These are phyloP conservation scores for Diaporthe ilicicola DNA, from an alignment of 2,329 filamentous ascomycete genomes.

Conservation along the genomic window DNA sequence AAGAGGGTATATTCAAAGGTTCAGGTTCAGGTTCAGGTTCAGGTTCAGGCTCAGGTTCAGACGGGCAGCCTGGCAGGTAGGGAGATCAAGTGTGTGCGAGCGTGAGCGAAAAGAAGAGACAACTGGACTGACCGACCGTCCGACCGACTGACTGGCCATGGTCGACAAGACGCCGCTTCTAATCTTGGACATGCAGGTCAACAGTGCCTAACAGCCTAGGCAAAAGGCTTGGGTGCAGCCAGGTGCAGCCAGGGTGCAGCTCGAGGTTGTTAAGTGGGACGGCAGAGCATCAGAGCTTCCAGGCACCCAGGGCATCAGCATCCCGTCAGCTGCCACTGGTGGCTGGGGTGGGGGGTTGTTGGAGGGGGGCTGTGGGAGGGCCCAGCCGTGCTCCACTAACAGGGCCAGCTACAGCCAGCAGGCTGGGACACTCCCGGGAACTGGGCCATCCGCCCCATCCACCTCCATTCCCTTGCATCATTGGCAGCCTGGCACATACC, in stretches of 20 bases:
- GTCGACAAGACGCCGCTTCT: conserved; percentile 27
- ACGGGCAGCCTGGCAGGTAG: not conserved
- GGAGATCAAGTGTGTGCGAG: not conserved
- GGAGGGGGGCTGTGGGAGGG: not conserved
- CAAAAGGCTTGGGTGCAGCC: conserved; percentile 8
- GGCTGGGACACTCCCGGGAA: not conserved
- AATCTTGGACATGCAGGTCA: conserved; percentile 25
- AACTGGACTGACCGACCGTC: not conserved
- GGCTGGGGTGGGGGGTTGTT: not conserved
- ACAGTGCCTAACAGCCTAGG: conserved; percentile 6
- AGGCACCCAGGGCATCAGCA: not conserved
- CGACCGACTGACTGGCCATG: not conserved
- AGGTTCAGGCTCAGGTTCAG: not conserved
- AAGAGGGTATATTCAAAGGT: not conserved
- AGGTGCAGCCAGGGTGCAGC: conserved; percentile 1
- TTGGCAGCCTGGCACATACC: not conserved
- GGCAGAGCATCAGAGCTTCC: not conserved
- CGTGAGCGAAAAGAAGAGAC: not conserved
- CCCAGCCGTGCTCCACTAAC: conserved; percentile 9
- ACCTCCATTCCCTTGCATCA: not conserved
- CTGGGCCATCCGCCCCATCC: not conserved
- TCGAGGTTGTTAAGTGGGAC: conserved; percentile 2
- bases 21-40: conserved; percentile 6
- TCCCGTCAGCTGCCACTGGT: not conserved
- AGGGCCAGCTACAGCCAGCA: not conserved